These are phyloP conservation scores for Tricholoma bakamatsutake DNA, from an alignment of 768 basidiomycete genomes.

Conservation along the genomic window DNA sequence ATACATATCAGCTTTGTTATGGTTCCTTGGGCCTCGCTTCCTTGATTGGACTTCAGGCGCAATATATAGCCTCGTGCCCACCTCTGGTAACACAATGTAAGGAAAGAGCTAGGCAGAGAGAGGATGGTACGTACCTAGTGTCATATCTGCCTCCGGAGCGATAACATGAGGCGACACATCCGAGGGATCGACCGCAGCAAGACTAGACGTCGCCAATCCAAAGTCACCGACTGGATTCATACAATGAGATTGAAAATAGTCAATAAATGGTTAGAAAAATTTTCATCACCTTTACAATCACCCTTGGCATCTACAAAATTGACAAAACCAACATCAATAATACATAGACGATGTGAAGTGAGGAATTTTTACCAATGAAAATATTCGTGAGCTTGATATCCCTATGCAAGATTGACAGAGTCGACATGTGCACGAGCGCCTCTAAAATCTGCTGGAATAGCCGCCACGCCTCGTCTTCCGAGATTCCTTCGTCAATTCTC, in stretches of 20 bases:
- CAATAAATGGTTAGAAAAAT: background rate
- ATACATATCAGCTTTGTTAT: conserved; percentile 91
- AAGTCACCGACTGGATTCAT: conserved; percentile 74
- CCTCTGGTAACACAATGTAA: conserved; percentile 41
- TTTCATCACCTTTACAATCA: conserved; percentile 63
- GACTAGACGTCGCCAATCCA: conserved; percentile 80
- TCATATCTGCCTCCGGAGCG: conserved; percentile 61
- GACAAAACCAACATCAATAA: background rate
- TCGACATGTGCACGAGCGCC: conserved; percentile 86
- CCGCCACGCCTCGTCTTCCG: conserved; percentile 84
- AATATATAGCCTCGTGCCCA: conserved; percentile 88
- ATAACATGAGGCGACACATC: conserved; percentile 46
- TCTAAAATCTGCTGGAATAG: conserved; percentile 88
- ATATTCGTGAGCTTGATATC: conserved; percentile 95
- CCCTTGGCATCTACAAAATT: conserved; percentile 62
- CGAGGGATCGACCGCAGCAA: conserved; percentile 73
- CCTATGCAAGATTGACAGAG: conserved; percentile 78
- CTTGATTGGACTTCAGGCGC: conserved; percentile 82
- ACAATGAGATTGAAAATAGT: background rate
- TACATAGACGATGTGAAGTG: background rate
- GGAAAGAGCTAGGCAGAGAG: background rate
- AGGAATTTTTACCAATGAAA: conserved; percentile 61
- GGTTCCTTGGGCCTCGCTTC: conserved; percentile 62
- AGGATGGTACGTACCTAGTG: conserved; percentile 45
- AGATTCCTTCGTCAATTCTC: conserved; percentile 75